Evolutionary conservation across 2,329 filamentous ascomycete genomes (phyloP).

Genomic region (Emydomyces testavorans): DNA sequence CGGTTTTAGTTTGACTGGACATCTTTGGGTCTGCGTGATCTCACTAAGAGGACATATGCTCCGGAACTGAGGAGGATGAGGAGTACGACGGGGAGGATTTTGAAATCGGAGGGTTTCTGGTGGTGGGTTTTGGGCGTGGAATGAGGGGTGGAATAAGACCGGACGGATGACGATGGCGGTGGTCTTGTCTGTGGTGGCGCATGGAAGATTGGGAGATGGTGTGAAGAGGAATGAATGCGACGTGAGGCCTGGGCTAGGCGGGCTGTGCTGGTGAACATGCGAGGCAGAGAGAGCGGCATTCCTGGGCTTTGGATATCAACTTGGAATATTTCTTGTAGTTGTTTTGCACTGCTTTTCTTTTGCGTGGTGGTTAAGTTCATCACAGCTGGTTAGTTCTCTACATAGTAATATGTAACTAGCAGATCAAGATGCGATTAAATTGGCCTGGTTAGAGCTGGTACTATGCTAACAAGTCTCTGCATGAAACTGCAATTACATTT

Average conservation of each 20-base stretch:
- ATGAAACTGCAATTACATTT: background rate
- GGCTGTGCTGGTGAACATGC: slow-evolving; percentile 3
- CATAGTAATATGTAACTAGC: no score
- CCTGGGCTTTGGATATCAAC: background rate
- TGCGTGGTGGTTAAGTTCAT: background rate
- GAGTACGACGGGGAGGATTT: slow-evolving; percentile 33
- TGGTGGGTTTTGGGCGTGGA: slow-evolving; percentile 11
- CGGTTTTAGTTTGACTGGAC: slow-evolving; percentile 8
- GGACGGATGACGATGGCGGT: slow-evolving; percentile 1
- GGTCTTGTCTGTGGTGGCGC: slow-evolving; percentile 5
- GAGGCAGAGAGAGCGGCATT: slow-evolving; percentile 8
- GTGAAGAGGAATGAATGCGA: background rate
- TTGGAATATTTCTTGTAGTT: background rate
- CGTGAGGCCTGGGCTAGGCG: slow-evolving; percentile 6
- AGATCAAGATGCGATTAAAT: background rate
- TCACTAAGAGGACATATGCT: slow-evolving; percentile 43
- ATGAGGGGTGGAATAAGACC: slow-evolving; percentile 8
- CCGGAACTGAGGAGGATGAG: slow-evolving; percentile 40
- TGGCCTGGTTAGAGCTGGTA: background rate
- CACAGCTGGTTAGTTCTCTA: no score
- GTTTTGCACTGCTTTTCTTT: background rate
- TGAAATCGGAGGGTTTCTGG: slow-evolving; percentile 29
- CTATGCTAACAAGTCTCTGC: background rate
- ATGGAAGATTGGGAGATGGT: background rate
- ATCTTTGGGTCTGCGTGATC: slow-evolving; percentile 31